These are phyloP conservation scores for Ustilago bromivora DNA, from an alignment of 1,284 basidiomycete species.

Conservation along the genomic window DNA sequence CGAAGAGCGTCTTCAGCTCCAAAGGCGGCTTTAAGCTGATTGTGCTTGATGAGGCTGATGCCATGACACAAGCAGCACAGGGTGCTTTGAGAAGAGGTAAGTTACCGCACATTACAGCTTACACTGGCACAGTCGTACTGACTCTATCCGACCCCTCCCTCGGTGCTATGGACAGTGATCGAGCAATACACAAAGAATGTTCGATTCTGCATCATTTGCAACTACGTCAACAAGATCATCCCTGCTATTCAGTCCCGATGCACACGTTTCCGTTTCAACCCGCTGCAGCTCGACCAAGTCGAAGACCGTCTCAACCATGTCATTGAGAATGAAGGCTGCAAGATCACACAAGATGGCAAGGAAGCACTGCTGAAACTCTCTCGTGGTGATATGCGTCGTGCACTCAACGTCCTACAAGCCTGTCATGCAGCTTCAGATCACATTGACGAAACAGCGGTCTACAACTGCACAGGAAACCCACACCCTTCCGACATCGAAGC, in stretches of 20 bases:
- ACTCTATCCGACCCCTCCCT: background rate
- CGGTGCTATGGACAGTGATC: constrained; percentile 75
- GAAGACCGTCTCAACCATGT: constrained; percentile 84
- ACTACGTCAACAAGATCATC: constrained; percentile 99
- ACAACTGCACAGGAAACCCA: constrained; percentile 95
- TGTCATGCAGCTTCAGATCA: constrained; percentile 94
- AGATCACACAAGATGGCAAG: constrained; percentile 86
- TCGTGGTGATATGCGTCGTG: constrained; percentile 96
- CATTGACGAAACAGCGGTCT: constrained; percentile 90
- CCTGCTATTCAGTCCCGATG: constrained; percentile 99
- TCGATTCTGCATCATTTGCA: constrained; percentile 99
- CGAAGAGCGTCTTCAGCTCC: constrained; percentile 80
- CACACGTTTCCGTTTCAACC: constrained; percentile 95
- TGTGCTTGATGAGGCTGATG: constrained; percentile 97
- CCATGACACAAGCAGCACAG: constrained; percentile 99
- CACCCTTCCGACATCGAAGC: constrained; percentile 93
- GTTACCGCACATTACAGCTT: constrained; percentile 1
- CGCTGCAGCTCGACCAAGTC: constrained; percentile 86
- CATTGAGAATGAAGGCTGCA: constrained; percentile 86
- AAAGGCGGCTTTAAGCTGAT: constrained; percentile 85
- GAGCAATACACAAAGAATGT: constrained; percentile 99
- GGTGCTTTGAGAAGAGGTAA: constrained; percentile 78
- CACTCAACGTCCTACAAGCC: constrained; percentile 94
- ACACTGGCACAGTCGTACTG: background rate
- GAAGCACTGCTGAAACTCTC: constrained; percentile 90